These are phyloP conservation scores for Fusarium guadeloupense DNA, from an alignment of 2,329 filamentous ascomycete genomes.

Conservation along the genomic window DNA sequence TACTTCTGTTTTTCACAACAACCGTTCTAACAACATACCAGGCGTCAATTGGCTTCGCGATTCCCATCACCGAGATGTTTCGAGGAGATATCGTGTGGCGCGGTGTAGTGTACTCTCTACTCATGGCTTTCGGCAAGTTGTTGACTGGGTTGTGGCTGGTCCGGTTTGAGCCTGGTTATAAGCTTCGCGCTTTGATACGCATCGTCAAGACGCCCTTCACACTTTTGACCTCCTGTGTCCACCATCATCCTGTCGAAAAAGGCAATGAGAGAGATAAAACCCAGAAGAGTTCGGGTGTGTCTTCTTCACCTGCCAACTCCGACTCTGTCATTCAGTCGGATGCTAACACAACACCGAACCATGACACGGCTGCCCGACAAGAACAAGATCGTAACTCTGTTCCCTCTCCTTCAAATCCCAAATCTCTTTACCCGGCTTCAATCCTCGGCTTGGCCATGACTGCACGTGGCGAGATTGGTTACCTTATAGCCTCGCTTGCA, in stretches of 20 bases:
- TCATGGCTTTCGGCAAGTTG: background rate
- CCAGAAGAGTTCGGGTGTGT: background rate
- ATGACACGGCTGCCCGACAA: background rate
- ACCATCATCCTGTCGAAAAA: too few relatives aligned
- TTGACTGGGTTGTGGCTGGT: background rate
- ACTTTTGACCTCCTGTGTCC: background rate
- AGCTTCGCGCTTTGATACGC: background rate
- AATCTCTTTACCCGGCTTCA: background rate
- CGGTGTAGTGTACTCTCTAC: background rate
- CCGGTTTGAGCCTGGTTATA: background rate
- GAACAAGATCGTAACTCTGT: background rate
- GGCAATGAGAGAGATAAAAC: too few relatives aligned
- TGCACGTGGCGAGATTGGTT: background rate
- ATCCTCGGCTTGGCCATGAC: background rate
- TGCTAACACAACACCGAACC: background rate
- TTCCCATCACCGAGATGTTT: background rate
- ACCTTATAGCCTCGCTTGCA: background rate
- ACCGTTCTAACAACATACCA: background rate
- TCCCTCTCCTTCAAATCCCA: background rate
- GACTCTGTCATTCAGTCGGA: too few relatives aligned
- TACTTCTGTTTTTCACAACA: background rate
- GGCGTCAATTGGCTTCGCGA: background rate
- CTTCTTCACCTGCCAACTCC: background rate
- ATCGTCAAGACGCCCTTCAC: too few relatives aligned
- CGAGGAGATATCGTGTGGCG: background rate